These are phyloP conservation scores for Cercospora janseana DNA, from an alignment of 2,329 filamentous ascomycete species.

Conservation along the genomic window DNA sequence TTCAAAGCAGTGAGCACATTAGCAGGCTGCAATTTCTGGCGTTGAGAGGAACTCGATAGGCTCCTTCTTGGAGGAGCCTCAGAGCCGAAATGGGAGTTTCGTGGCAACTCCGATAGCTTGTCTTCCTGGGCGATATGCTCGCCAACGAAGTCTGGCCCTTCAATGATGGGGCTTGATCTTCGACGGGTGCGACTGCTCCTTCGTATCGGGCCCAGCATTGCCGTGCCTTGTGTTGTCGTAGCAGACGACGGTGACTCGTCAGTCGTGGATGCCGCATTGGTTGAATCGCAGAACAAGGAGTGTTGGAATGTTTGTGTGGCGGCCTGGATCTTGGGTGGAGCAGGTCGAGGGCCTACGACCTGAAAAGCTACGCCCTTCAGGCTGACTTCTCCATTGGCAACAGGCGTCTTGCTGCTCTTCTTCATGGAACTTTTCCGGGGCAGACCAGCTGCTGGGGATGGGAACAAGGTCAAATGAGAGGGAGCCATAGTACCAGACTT, in stretches of 20 bases:
- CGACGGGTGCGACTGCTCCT: constrained; percentile 23
- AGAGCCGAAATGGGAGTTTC: constrained; percentile 27
- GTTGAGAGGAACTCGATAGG: constrained; percentile 15
- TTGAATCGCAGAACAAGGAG: constrained; percentile 33
- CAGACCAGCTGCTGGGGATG: constrained; percentile 19
- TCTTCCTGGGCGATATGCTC: constrained; percentile 25
- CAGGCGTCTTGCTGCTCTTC: constrained; percentile 16
- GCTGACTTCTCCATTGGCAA: constrained; percentile 21
- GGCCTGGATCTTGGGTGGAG: constrained; percentile 24
- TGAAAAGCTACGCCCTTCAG: constrained; percentile 35
- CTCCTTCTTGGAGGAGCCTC: constrained; percentile 19
- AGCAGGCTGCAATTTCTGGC: constrained; percentile 18
- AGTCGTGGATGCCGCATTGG: neutral
- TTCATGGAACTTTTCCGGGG: constrained; percentile 21
- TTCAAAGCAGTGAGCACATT: constrained; percentile 9
- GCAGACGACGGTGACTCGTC: neutral
- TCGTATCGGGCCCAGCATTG: constrained; percentile 17
- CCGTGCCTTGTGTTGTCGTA: neutral
- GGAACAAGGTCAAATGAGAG: constrained; percentile 25
- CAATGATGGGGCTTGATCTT: constrained; percentile 22
- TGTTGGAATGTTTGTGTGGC: constrained; percentile 32
- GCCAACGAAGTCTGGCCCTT: constrained; percentile 7
- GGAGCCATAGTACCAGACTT: constrained; percentile 27
- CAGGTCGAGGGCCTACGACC: constrained; percentile 22
- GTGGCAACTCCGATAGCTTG: constrained; percentile 29